Percentiles rank a stretch among this genome's conserved stretches.
These are phyloP conservation scores for Dothideomycetes sp. DNA, from an alignment of 2,329 filamentous ascomycete species.

Conservation along the genomic window DNA sequence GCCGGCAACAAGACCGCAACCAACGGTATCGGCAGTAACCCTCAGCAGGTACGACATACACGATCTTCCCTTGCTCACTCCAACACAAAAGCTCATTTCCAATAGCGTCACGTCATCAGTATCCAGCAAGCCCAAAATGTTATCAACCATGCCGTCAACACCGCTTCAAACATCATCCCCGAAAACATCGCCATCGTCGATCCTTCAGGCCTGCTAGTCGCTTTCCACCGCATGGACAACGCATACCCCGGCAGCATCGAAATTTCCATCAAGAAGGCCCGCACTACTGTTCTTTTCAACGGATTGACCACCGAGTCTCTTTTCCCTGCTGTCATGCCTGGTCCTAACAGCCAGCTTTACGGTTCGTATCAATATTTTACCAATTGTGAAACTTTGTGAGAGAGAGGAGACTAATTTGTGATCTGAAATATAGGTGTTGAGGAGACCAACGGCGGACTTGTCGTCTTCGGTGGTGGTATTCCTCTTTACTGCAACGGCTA, in stretches of 20 bases:
- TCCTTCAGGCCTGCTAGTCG: slow-evolving; percentile 21
- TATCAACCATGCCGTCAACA: slow-evolving; percentile 19
- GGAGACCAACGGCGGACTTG: slow-evolving; percentile 23
- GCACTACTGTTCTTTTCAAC: slow-evolving; percentile 23
- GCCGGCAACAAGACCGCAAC: slow-evolving; percentile 10
- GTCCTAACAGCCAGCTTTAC: slow-evolving; percentile 6
- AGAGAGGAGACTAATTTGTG: too few relatives aligned
- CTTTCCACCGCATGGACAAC: slow-evolving; percentile 25
- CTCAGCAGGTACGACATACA: slow-evolving; percentile 1
- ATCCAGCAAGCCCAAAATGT: slow-evolving; percentile 19
- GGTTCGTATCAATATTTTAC: too few relatives aligned
- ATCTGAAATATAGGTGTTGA: too few relatives aligned
- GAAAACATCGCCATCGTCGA: slow-evolving; percentile 24
- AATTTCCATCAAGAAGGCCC: slow-evolving; percentile 24
- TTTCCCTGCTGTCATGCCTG: slow-evolving; percentile 20
- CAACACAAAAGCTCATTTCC: slow-evolving; percentile 11
- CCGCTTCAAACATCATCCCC: slow-evolving; percentile 17
- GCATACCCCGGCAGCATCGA: slow-evolving; percentile 22
- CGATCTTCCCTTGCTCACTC: not conserved
- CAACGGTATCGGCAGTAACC: slow-evolving; percentile 10
- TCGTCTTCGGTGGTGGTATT: slow-evolving; percentile 23
- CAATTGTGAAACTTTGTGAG: slow-evolving; percentile 5
- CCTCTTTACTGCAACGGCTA: slow-evolving; percentile 21
- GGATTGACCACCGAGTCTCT: slow-evolving; percentile 21
- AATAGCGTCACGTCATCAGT: slow-evolving; percentile 22